phyloP scores from a whole-genome alignment of 2,329 filamentous ascomycete species.

The Trichoderma cornu-damae region DNA sequence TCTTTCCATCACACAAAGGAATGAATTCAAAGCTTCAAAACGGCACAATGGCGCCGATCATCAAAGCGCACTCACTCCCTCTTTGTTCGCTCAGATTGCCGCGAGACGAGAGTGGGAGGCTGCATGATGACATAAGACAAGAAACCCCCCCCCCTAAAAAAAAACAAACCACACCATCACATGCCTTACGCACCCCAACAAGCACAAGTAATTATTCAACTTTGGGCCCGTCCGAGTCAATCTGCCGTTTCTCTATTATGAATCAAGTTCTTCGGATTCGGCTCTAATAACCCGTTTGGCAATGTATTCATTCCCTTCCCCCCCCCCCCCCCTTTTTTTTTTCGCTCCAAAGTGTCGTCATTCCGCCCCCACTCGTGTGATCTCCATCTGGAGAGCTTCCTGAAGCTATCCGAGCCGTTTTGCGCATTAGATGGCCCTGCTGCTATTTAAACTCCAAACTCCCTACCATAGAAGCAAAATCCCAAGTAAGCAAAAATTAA shows the following conservation, averaged over 20 bases:
- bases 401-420: neutral
- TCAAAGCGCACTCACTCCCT: neutral
- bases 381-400: neutral
- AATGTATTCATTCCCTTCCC: too few relatives aligned
- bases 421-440: too few relatives aligned
- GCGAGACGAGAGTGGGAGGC: neutral
- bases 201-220: too few relatives aligned
- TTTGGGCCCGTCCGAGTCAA: too few relatives aligned
- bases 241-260: too few relatives aligned
- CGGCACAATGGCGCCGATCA: neutral
- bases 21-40: conserved; percentile 3
- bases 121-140: conserved; percentile 17
- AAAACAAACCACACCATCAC: too few relatives aligned
- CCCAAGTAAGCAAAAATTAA: too few relatives aligned
- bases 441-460: neutral
- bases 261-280: conserved; percentile 3
- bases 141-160: too few relatives aligned
- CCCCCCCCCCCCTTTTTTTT: conserved; percentile 9
- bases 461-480: too few relatives aligned
- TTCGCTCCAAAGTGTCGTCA: conserved; percentile 4
- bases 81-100: neutral
- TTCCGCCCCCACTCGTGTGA: conserved; percentile 1
- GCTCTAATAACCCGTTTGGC: neutral
- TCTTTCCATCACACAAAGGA: neutral
- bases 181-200: too few relatives aligned